Conservation (phyloP, 2,329 filamentous ascomycete genomes). For the Kalmusia sp. region DNA sequence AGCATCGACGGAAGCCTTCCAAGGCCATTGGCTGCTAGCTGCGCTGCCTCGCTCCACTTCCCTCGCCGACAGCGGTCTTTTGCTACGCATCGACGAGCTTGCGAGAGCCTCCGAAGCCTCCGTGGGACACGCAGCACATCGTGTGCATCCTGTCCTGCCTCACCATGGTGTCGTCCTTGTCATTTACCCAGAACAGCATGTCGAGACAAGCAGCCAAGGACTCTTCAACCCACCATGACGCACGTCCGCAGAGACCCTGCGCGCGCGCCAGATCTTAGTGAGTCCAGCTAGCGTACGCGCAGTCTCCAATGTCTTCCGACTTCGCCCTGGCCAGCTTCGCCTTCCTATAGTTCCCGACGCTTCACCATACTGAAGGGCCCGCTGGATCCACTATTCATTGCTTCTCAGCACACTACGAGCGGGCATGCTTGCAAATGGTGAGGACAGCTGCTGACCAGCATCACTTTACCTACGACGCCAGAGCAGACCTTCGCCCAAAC, state of each 20-base stretch:
- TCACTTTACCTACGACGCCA: background rate
- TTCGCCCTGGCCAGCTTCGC: background rate
- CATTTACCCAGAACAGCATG: no score
- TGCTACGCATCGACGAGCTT: background rate
- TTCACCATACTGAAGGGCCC: background rate
- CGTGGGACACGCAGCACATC: background rate
- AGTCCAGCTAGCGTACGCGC: conserved; percentile 4
- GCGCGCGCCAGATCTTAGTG: background rate
- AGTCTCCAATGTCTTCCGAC: conserved; percentile 1
- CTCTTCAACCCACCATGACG: conserved; percentile 4
- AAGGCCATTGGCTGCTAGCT: background rate
- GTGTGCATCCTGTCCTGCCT: no score
- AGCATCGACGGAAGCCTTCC: background rate
- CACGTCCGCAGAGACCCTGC: background rate
- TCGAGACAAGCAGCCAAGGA: no score
- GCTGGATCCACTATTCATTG: conserved; percentile 7
- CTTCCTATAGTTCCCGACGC: conserved; percentile 11
- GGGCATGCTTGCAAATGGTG: background rate
- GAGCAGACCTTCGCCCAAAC: background rate
- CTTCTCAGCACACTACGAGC: background rate
- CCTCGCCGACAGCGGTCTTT: background rate
- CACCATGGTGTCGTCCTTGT: no score
- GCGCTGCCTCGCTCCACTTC: conserved; percentile 1
- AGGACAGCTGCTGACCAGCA: background rate
- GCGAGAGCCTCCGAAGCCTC: background rate